Evolutionary conservation across 345 rosid genomes (phyloP).

Genomic region (Salix exigua): DNA sequence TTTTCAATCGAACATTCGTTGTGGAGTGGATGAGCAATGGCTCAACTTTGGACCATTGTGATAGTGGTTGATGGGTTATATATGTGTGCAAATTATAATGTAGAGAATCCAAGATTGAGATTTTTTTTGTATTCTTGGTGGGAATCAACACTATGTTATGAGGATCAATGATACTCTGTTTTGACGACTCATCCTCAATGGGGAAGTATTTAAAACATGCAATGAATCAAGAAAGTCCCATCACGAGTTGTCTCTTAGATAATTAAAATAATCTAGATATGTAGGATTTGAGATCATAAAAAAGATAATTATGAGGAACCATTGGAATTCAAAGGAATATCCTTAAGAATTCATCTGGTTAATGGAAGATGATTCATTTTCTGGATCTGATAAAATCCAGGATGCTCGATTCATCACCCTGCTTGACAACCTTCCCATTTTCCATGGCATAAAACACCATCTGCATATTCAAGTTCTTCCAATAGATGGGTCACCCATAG

Average conservation of each 20-base stretch:
- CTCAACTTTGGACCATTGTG: not conserved
- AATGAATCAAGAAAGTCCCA: not conserved
- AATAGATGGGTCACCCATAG: conserved; percentile 55
- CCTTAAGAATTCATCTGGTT: conserved; percentile 42
- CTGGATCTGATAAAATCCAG: not conserved
- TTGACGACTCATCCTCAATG: not conserved
- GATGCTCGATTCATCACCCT: not conserved
- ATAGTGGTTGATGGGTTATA: not conserved
- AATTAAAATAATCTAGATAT: not conserved
- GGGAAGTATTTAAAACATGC: not conserved
- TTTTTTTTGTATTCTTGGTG: not conserved
- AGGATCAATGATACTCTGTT: not conserved
- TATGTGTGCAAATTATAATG: not conserved
- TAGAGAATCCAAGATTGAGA: not conserved
- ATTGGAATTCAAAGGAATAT: not conserved
- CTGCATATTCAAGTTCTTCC: conserved; percentile 85
- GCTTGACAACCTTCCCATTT: conserved; percentile 64
- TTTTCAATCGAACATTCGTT: not conserved
- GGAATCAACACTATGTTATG: not conserved
- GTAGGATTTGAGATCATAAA: not conserved
- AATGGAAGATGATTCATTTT: conserved; percentile 47
- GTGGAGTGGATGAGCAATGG: not conserved
- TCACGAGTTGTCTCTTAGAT: not conserved
- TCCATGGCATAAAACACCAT: conserved; percentile 89
- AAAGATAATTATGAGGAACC: not conserved